These are phyloP conservation scores for Phytophthora syringae DNA, from an alignment of 352 stramenopile species.

Conservation along the genomic window DNA sequence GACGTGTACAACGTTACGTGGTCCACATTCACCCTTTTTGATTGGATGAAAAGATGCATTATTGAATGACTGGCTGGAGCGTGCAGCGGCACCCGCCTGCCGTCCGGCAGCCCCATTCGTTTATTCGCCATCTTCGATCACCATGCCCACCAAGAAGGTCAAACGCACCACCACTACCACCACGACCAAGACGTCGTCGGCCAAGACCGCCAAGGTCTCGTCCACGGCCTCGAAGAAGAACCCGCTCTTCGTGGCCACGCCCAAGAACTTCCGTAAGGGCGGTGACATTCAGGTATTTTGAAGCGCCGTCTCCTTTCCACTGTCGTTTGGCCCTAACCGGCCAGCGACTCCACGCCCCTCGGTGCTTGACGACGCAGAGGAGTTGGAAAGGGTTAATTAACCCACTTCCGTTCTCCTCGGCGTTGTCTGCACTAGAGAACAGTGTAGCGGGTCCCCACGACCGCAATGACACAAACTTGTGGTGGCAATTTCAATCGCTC, in stretches of 20 bases:
- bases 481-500: slow-evolving; percentile 63
- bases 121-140: slow-evolving; percentile 89
- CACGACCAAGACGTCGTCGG: slow-evolving; percentile 61
- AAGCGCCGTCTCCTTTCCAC: slow-evolving; percentile 25
- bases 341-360: slow-evolving; percentile 37
- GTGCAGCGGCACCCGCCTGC: neutral
- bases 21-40: neutral
- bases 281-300: slow-evolving; percentile 95
- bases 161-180: slow-evolving; percentile 83
- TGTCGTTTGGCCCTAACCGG: slow-evolving; percentile 16
- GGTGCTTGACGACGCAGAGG: slow-evolving; percentile 4
- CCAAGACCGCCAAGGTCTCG: slow-evolving; percentile 76
- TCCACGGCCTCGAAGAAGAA: slow-evolving; percentile 82
- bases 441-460: slow-evolving; percentile 90
- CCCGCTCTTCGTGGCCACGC: slow-evolving; percentile 95
- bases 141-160: slow-evolving; percentile 89
- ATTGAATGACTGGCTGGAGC: slow-evolving; percentile 41
- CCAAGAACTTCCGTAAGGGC: slow-evolving; percentile 96
- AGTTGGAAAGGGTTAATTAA: neutral
- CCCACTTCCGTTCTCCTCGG: neutral
- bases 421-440: slow-evolving; percentile 30
- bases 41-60: slow-evolving; percentile 27
- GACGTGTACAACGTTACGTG: neutral
- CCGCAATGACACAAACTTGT: slow-evolving; percentile 94
- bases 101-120: slow-evolving; percentile 46